Evolutionary conservation across 1,284 basidiomycete genomes (phyloP).

Genomic region (Ceratobasidium sp.): DNA sequence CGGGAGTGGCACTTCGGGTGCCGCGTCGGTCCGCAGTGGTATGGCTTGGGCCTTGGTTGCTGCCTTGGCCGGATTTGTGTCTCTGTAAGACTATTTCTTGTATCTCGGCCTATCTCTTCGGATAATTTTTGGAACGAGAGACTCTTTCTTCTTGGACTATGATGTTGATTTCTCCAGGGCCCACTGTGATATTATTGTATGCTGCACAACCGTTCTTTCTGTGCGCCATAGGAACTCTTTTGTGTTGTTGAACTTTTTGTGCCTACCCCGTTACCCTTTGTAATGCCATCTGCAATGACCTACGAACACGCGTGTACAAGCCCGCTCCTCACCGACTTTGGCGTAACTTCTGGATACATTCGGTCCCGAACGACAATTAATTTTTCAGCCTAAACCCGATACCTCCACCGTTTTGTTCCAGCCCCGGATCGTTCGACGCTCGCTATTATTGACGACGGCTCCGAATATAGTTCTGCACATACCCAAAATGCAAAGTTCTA

Average conservation of each 20-base stretch:
- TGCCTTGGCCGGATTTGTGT: background rate
- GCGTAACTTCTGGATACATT: background rate
- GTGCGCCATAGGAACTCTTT: background rate
- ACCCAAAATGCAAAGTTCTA: too few relatives aligned
- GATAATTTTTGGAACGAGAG: background rate
- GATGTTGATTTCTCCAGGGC: background rate
- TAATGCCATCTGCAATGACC: background rate
- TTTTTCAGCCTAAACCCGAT: too few relatives aligned
- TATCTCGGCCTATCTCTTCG: background rate
- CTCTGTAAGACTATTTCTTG: background rate
- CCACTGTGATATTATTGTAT: background rate
- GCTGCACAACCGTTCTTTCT: background rate
- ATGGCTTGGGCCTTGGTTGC: background rate
- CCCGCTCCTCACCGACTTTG: background rate
- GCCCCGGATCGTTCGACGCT: too few relatives aligned
- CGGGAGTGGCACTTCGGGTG: background rate
- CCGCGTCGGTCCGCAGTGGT: background rate
- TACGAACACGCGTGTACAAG: background rate
- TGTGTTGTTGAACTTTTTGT: background rate
- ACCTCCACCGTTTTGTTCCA: too few relatives aligned
- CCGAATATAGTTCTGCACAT: too few relatives aligned
- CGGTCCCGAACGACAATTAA: too few relatives aligned
- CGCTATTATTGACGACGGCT: too few relatives aligned
- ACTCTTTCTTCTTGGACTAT: conserved; percentile 11
- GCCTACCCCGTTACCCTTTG: background rate